Evolutionary conservation across 192 early-diverging fungal species (phyloP).

Genomic region (Lunasporangiospora selenospora): DNA sequence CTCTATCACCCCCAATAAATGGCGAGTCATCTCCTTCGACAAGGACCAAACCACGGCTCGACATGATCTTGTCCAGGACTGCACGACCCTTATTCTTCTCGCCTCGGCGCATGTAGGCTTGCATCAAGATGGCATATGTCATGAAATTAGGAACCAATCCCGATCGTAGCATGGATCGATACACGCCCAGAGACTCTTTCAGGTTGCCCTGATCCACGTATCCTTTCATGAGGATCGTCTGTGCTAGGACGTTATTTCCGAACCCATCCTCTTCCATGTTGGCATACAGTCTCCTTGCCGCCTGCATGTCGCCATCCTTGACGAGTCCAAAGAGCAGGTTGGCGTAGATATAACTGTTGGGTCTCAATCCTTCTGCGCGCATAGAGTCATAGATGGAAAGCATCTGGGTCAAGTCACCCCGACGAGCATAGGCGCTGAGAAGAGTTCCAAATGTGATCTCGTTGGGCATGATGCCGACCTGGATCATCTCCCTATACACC

Average conservation of each 20-base stretch:
- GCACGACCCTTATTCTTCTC: constrained; percentile 31
- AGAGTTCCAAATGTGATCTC: constrained; percentile 84
- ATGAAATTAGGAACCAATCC: constrained; percentile 50
- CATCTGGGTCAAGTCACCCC: constrained; percentile 51
- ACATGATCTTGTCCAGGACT: constrained; percentile 36
- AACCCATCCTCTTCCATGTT: constrained; percentile 52
- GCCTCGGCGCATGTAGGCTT: constrained; percentile 47
- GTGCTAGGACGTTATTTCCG: constrained; percentile 44
- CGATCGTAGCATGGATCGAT: constrained; percentile 50
- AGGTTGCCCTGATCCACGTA: constrained; percentile 44
- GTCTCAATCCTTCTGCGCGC: constrained; percentile 40
- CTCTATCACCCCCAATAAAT: constrained; percentile 3
- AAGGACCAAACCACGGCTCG: constrained; percentile 16
- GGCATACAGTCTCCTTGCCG: constrained; percentile 44
- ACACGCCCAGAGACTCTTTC: constrained; percentile 44
- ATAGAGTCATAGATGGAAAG: constrained; percentile 53
- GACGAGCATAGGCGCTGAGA: constrained; percentile 73
- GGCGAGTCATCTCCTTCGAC: constrained; percentile 4
- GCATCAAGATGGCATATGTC: constrained; percentile 51
- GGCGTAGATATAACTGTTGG: constrained; percentile 53
- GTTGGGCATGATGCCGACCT: constrained; percentile 65
- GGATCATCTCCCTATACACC: constrained; percentile 84
- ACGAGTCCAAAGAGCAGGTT: constrained; percentile 53
- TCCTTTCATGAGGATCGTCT: constrained; percentile 58
- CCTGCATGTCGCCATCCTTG: constrained; percentile 39